Evolutionary conservation across 768 basidiomycete species (phyloP), one percentile per base, ranked within the genome.

Genomic region (Crucibulum laeve): DNA sequence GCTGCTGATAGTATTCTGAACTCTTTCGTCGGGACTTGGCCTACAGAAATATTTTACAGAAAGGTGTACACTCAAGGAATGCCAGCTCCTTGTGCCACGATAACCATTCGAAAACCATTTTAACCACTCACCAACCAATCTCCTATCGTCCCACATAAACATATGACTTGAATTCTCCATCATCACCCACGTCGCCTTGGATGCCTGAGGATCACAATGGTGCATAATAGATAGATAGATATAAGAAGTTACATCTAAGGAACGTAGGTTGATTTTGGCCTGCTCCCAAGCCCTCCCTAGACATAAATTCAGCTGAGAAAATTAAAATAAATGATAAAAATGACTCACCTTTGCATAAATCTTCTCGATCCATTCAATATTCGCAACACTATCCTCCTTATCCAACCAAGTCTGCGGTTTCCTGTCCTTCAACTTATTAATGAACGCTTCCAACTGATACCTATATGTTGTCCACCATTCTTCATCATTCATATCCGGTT

Each of bases 401-500:
- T 63, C 55, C 26, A 82, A 50, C 82, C 83, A 86, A 11, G 69
- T 70, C 44, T 73, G 67, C 2, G 79, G 76, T 17, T 60, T 56
- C 25, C 74, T 64, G 14, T 79, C 80, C 45, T 65, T 66, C 35
- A 85, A 47, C 54, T 67, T 71, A 53, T 86, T 76, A 5, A 84
- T 74, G 44, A 83, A 83, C 5, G 76, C 77, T 60, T 84, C 80
- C 26, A 84, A 60, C 58, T 84, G 81, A 47, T 75, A 79, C 28
- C 68, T 57, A 45, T 68, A 75, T 18, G 79, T 74, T 26, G 74
- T 64, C 80, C 80, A 85, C 73, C 76, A 79, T 6, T 64, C 63
- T 56, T 81, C 71, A 17, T 79, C 79, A 43, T 73, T 67, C 26
- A 58, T 61, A 32, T 50, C 53, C 33, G 58, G n/a, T n/a, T 38